Evolutionary conservation across 2,329 filamentous ascomycete species (phyloP), one percentile per base, ranked within the genome.

Genomic region (Iodosphaeria phyllophila): DNA sequence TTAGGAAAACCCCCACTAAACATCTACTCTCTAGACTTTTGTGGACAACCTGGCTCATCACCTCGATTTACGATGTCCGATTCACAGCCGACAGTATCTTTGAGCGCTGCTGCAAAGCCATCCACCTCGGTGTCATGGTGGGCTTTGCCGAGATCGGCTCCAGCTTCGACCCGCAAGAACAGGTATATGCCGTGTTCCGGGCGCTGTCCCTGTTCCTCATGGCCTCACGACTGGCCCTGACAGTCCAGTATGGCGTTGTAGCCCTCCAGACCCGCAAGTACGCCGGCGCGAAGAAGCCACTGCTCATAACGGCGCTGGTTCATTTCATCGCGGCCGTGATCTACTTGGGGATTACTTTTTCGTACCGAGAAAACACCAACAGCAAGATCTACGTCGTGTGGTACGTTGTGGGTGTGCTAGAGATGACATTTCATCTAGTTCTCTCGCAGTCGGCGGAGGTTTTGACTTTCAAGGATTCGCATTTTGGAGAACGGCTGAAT

Each of bases 41-140:
- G 5, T 76, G 70, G 71, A 62, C 72, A 30, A 74, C 65, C n/a
- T 76, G 72, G 72, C 57, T 74, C 18, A 54, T 71, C 30, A 61
- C 68, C 13, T 59, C 60, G 6, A 47, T 75, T 2, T 74, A 69
- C 41, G 72, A 77, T 42, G 61, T 75, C 18, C 66, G 71, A 1
- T 76, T 73, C 39, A 59, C 64, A 1, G 56, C 64, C 13, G 71
- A 77, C 42, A 69, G 61, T 19, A 51, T 75, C 17, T 71, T 74
- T 35, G 64, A 74, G 34, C 60, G 71, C 16, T 35, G 56, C 15
- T 61, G 59, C 31, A 65, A 71, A 37, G 63, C 58, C 3, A 33
- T 65, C 3, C 68, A 75, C 33, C 60, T 76, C 5, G 68, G 60
- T 14, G 60, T 68, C 20, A 69, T 76, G 62, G 56, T 72, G 20